Evolutionary conservation across 257 asterid species (phyloP).

Genomic region (Jacaranda mimosifolia): DNA sequence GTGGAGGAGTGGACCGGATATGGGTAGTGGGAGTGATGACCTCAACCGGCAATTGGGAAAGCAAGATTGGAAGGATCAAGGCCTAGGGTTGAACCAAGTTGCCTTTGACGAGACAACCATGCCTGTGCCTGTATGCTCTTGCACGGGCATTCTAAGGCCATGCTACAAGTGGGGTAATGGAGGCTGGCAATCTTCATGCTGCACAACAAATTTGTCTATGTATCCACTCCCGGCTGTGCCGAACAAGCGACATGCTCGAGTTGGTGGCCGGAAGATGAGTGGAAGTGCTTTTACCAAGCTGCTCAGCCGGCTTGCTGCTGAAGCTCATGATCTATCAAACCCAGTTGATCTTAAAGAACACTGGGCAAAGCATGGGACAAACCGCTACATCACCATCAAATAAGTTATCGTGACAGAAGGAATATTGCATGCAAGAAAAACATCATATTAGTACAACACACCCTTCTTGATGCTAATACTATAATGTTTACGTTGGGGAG

Average conservation of each 20-base stretch:
- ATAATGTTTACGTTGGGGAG: too few species aligned
- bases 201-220: conserved; percentile 86
- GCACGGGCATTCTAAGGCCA: conserved; percentile 85
- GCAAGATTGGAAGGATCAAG: conserved; percentile 94
- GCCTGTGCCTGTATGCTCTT: conserved; percentile 95
- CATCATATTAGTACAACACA: neutral
- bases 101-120: conserved; percentile 88
- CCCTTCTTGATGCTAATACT: too few species aligned
- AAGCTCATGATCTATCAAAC: conserved; percentile 81
- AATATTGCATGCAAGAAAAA: neutral
- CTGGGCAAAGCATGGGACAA: conserved; percentile 99
- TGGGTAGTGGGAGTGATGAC: conserved; percentile 18
- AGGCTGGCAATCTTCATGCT: conserved; percentile 98
- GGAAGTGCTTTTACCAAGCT: conserved; percentile 95
- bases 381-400: conserved; percentile 95
- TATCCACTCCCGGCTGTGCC: conserved; percentile 94
- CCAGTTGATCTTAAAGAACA: conserved; percentile 90
- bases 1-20: conserved; percentile 38
- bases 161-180: conserved; percentile 99
- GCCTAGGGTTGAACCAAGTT: conserved; percentile 90
- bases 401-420: conserved; percentile 33
- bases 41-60: conserved; percentile 48
- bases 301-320: conserved; percentile 86
- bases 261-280: conserved; percentile 98
- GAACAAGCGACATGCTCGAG: conserved; percentile 90